phyloP scores from a whole-genome alignment of 768 basidiomycete genomes.

The Auricularia sp. region DNA sequence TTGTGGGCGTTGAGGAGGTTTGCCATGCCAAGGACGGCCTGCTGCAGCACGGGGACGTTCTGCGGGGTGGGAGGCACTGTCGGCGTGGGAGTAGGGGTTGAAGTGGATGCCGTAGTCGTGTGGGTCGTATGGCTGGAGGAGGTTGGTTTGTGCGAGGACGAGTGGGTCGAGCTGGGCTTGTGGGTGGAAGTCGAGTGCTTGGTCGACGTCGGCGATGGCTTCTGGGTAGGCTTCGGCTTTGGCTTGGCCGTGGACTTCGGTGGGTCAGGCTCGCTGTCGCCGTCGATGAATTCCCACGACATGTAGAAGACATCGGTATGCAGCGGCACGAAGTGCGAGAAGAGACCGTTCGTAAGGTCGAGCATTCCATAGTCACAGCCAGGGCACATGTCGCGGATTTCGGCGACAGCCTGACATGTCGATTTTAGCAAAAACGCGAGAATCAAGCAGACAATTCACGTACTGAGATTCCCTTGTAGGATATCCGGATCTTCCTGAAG shows the following conservation, averaged over 20 bases:
- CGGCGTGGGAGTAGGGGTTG: neutral
- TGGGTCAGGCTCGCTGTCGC: slow-evolving; percentile 21
- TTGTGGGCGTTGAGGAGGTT: neutral
- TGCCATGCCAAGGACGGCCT: neutral
- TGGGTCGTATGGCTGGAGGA: neutral
- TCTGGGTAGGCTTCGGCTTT: slow-evolving; percentile 20
- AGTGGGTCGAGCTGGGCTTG: neutral
- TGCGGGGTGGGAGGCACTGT: neutral
- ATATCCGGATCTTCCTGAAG: slow-evolving; percentile 51
- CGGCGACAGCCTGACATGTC: neutral
- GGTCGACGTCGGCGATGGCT: slow-evolving; percentile 10
- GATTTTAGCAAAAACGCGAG: neutral
- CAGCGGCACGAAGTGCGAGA: slow-evolving; percentile 44
- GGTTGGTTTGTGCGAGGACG: neutral
- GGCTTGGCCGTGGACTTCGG: slow-evolving; percentile 13
- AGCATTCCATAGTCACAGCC: slow-evolving; percentile 55
- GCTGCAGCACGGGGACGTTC: neutral
- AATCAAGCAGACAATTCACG: too few species aligned
- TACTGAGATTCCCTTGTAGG: slow-evolving; percentile 36
- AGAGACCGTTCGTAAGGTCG: slow-evolving; percentile 59
- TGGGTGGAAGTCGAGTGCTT: neutral
- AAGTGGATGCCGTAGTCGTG: neutral
- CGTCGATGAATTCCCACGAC: slow-evolving; percentile 40
- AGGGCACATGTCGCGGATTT: slow-evolving; percentile 37
- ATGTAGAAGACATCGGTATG: slow-evolving; percentile 48